Evolutionary conservation across 2,329 filamentous ascomycete genomes (phyloP).

Genomic region (Cytospora paraplurivora): DNA sequence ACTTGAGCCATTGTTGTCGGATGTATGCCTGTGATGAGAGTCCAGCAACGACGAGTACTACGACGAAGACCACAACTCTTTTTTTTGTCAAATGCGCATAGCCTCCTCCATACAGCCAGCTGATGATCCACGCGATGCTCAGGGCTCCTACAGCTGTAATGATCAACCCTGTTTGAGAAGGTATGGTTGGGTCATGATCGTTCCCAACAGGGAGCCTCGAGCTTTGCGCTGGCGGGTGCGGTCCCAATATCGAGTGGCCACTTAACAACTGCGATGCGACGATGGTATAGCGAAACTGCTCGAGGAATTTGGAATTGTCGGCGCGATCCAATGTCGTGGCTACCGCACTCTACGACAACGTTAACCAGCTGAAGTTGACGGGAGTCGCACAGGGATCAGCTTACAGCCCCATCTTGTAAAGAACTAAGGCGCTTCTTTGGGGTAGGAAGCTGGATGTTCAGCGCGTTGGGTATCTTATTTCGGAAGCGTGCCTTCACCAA

Average conservation of each 20-base stretch:
- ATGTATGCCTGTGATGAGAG: slow-evolving; percentile 70
- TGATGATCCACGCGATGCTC: slow-evolving; percentile 69
- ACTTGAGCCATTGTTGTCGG: slow-evolving; percentile 78
- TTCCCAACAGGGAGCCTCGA: slow-evolving; percentile 10
- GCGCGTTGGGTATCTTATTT: slow-evolving; percentile 46
- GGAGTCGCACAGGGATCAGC: slow-evolving; percentile 31
- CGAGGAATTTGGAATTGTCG: slow-evolving; percentile 83
- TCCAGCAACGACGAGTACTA: slow-evolving; percentile 55
- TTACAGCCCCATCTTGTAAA: slow-evolving; percentile 40
- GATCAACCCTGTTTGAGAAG: slow-evolving; percentile 47
- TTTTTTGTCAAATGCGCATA: slow-evolving; percentile 58
- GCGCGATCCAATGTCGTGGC: slow-evolving; percentile 72
- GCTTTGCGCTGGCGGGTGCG: slow-evolving; percentile 35
- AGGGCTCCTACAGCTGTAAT: slow-evolving; percentile 66
- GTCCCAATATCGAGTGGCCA: slow-evolving; percentile 61
- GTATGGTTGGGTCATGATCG: slow-evolving; percentile 36
- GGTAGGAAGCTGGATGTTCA: slow-evolving; percentile 46
- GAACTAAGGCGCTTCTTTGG: slow-evolving; percentile 35
- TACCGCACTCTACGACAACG: slow-evolving; percentile 59
- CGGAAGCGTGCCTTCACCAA: slow-evolving; percentile 57
- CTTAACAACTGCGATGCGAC: slow-evolving; percentile 88
- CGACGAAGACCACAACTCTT: slow-evolving; percentile 49
- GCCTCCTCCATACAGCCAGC: slow-evolving; percentile 65
- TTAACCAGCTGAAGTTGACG: slow-evolving; percentile 11
- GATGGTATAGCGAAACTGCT: slow-evolving; percentile 91